Base-by-base conservation (phyloP, 2,329 filamentous ascomycete genomes). In the Nothopassalora personata region DNA sequence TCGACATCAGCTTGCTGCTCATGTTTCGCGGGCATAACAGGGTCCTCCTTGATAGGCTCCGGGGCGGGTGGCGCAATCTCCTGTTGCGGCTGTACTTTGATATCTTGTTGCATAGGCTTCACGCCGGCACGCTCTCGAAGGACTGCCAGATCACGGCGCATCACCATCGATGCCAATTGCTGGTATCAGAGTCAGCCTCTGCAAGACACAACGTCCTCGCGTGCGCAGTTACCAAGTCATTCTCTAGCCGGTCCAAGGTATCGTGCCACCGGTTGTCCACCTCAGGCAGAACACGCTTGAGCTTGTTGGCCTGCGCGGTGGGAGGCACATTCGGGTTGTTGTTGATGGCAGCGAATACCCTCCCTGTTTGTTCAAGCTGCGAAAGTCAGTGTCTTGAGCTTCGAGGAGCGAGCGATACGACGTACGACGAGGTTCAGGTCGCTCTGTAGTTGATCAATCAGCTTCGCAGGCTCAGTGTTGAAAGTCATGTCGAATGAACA, bases 231-330 rank as follows among this genome's bases (percentile, higher is more conserved):
- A 76, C 74, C 45, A 81, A 67, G 55, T 81, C 75, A 48, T 73
- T 72, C 64, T 81, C 79, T 13, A 82, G 72, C 58, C 77, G 72
- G 68, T 82, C 79, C n/a, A 82, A 75, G n/a, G 77, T 75, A 50
- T 79, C 73, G 64, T 82, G 77, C 60, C 79, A 82, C 62, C 74
- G 70, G 34, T 72, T 70, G 15, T 73, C 70, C 30, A 77, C 76
- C 15, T 66, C 67, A 2, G 78, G 75, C 13, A 81, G 61, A 13
- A 68, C 60, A 31, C 70, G 64, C 57, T 70, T 72, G 53, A 76
- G 71, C 61, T 75, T 67, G n/a, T 63, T 58, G 30, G 69, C 64
- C 54, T 70, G 68, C 3, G 69, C 70, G 53, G 67, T 71, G 62
- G 68, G 59, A 4, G 60, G 59, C 19, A 63, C 57, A 30, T 61